Evolutionary conservation across 768 basidiomycete species (phyloP).

Genomic region (Lactarius evosmus): DNA sequence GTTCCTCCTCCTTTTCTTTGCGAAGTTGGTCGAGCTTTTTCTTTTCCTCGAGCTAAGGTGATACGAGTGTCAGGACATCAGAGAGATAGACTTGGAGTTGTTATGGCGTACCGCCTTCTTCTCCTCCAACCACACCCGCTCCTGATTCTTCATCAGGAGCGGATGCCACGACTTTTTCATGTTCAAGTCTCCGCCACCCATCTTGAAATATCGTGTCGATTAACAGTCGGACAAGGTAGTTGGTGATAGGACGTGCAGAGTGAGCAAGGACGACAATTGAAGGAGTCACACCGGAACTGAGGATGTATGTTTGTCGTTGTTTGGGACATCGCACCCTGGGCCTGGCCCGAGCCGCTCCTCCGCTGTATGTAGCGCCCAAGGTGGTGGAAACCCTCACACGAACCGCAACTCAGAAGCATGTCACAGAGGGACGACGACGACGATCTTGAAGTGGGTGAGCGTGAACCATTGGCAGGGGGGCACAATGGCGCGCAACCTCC

Average conservation of each 20-base stretch:
- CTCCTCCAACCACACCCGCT: slow-evolving; percentile 98
- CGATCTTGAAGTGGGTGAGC: slow-evolving; percentile 36
- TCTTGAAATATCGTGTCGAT: slow-evolving; percentile 47
- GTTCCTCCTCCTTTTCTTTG: slow-evolving; percentile 97
- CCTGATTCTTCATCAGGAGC: slow-evolving; percentile 96
- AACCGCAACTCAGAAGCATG: slow-evolving; percentile 27
- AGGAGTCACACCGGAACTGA: not conserved
- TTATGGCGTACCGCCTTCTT: slow-evolving; percentile 77
- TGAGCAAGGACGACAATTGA: slow-evolving; percentile 18
- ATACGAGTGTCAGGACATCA: slow-evolving; percentile 7
- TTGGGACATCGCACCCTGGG: not conserved
- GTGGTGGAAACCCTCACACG: too few relatives aligned
- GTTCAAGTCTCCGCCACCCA: slow-evolving; percentile 98
- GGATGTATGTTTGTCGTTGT: slow-evolving; percentile 15
- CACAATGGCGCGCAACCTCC: slow-evolving; percentile 23
- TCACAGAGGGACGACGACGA: slow-evolving; percentile 31
- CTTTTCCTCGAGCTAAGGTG: slow-evolving; percentile 86
- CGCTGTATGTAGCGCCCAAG: not conserved
- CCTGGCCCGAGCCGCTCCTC: not conserved
- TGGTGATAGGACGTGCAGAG: slow-evolving; percentile 14
- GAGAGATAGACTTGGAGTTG: not conserved
- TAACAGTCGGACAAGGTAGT: slow-evolving; percentile 19
- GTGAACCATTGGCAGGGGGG: slow-evolving; percentile 31
- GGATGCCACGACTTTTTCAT: slow-evolving; percentile 99
- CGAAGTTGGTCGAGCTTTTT: slow-evolving; percentile 96